A percentile compares a stretch with the other conserved stretches of the same genome.
Evolutionary conservation across 768 basidiomycete species (phyloP).

Genomic region (Calocybe gangraenosa): DNA sequence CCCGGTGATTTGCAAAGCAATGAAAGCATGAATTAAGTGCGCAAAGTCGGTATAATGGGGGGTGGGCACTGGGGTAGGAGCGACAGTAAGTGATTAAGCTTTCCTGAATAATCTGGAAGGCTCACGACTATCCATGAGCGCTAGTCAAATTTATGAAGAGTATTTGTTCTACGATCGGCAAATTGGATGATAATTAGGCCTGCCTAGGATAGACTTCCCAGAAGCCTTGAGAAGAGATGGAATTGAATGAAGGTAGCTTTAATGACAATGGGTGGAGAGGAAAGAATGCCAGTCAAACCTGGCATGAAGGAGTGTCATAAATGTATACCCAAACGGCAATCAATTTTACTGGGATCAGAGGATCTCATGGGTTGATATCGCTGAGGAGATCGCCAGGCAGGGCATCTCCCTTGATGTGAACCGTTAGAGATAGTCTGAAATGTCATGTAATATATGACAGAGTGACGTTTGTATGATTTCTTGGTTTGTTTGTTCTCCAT

Average conservation of each 20-base stretch:
- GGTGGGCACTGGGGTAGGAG: too few species aligned
- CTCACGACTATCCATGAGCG: conserved; percentile 12
- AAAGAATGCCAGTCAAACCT: background rate
- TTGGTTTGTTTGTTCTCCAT: too few species aligned
- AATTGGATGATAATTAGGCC: conserved; percentile 2
- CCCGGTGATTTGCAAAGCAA: conserved; percentile 27
- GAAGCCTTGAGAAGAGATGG: conserved; percentile 6
- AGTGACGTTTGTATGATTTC: too few species aligned
- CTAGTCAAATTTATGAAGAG: background rate
- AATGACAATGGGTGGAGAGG: background rate
- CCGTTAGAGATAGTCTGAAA: too few species aligned
- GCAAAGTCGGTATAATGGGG: background rate
- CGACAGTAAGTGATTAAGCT: background rate
- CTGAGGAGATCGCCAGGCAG: too few species aligned
- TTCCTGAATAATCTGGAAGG: background rate
- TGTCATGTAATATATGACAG: too few species aligned
- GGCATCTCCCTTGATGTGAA: too few species aligned
- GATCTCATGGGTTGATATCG: too few species aligned
- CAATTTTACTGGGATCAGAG: too few species aligned
- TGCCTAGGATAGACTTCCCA: conserved; percentile 6
- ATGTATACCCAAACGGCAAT: too few species aligned
- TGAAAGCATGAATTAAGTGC: conserved; percentile 20
- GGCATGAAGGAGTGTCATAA: too few species aligned
- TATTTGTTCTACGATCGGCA: background rate
- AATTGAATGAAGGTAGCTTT: conserved; percentile 4